Conservation (phyloP, 225 moss, liverwort and hornwort species). For the Sphagnum tenellum region DNA sequence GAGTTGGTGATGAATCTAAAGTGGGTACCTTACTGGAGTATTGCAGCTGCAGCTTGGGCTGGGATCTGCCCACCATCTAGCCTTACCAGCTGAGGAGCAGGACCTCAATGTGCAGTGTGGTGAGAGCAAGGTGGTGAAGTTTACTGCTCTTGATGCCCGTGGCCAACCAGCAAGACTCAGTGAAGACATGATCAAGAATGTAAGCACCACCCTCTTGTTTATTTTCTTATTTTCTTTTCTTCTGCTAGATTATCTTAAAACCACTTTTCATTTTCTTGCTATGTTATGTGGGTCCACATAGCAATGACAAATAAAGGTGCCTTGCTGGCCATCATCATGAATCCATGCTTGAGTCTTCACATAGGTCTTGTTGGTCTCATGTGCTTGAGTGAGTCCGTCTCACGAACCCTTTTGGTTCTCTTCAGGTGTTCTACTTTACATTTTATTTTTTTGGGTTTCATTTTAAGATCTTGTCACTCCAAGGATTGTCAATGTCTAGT, state of each 20-base stretch:
- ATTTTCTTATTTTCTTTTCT: background rate
- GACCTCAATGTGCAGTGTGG: constrained; percentile 19
- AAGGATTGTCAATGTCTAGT: too few species aligned
- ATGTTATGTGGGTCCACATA: too few species aligned
- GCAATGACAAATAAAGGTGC: too few species aligned
- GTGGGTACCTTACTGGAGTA: background rate
- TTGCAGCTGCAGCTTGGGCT: constrained; percentile 45
- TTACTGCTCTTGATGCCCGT: constrained; percentile 33
- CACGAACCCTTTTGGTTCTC: background rate
- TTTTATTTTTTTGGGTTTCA: background rate
- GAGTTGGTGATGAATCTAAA: background rate
- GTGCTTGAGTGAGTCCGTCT: too few species aligned
- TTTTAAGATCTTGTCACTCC: too few species aligned
- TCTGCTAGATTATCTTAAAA: background rate
- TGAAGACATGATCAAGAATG: constrained; percentile 14
- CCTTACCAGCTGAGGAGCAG: constrained; percentile 15
- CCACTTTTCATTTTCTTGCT: background rate
- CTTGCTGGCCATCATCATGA: too few species aligned
- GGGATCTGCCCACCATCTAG: constrained; percentile 22
- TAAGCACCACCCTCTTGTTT: background rate
- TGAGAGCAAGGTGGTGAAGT: constrained; percentile 24
- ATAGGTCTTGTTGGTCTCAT: too few species aligned
- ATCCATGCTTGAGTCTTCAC: too few species aligned
- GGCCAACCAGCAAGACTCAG: constrained; percentile 19
- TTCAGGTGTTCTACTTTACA: background rate